These are phyloP conservation scores for Zasmidium angulare DNA, from an alignment of 2,329 filamentous ascomycete genomes.

Conservation along the genomic window DNA sequence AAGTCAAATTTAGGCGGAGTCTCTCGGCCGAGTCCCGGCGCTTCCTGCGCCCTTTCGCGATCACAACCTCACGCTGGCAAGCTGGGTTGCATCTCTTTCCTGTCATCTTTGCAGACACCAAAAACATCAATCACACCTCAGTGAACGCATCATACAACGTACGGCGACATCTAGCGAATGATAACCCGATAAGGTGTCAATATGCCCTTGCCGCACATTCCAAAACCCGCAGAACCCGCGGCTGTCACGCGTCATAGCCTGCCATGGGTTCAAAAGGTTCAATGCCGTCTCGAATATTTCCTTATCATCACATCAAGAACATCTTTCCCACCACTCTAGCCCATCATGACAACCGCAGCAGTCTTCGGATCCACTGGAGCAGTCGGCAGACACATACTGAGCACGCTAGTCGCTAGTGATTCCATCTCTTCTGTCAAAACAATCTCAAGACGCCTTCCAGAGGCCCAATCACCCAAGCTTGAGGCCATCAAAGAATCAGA, in stretches of 20 bases:
- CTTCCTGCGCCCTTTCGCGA: too few relatives aligned
- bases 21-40: too few relatives aligned
- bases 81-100: too few relatives aligned
- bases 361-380: conserved; percentile 25
- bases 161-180: too few relatives aligned
- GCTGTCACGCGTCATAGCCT: neutral
- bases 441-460: conserved; percentile 18
- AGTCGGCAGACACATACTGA: conserved; percentile 21
- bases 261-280: neutral
- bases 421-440: conserved; percentile 16
- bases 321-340: neutral
- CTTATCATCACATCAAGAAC: neutral
- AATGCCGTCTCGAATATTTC: neutral
- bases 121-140: too few relatives aligned
- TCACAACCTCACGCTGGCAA: too few relatives aligned
- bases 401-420: conserved; percentile 10
- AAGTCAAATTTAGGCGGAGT: too few relatives aligned
- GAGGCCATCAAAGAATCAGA: conserved; percentile 17
- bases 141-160: too few relatives aligned
- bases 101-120: too few relatives aligned
- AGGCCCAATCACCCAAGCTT: conserved; percentile 13
- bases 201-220: neutral
- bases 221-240: neutral
- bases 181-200: too few relatives aligned
- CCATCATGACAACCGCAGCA: conserved; percentile 17